These are phyloP conservation scores for Triadica sebifera DNA, from an alignment of 345 rosid genomes.

Conservation along the genomic window DNA sequence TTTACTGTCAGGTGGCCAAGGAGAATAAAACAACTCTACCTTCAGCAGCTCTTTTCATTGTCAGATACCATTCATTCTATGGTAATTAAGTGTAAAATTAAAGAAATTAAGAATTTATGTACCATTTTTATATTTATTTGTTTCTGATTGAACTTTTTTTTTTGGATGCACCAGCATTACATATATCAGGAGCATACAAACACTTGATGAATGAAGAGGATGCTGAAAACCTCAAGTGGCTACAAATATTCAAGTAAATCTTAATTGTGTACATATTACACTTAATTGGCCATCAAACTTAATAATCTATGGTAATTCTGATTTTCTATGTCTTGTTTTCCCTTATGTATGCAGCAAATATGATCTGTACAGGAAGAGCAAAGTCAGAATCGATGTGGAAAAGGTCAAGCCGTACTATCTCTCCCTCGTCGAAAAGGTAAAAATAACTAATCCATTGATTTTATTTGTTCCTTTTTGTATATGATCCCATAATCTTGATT, in stretches of 20 bases:
- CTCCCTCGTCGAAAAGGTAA: conserved; percentile 56
- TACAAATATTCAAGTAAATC: conserved; percentile 43
- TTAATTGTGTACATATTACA: no score
- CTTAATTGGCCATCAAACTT: not conserved
- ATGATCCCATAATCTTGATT: not conserved
- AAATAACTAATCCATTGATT: not conserved
- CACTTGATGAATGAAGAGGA: conserved; percentile 54
- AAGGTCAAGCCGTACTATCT: conserved; percentile 60
- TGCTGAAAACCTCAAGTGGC: conserved; percentile 49
- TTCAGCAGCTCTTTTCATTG: conserved; percentile 62
- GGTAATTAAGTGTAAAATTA: conserved; percentile 26
- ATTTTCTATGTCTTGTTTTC: not conserved
- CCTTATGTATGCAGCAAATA: conserved; percentile 43
- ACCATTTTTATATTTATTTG: not conserved
- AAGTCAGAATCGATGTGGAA: conserved; percentile 54
- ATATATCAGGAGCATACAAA: conserved; percentile 39
- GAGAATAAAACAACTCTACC: conserved; percentile 57
- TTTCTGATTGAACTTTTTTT: not conserved
- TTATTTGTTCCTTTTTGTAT: not conserved
- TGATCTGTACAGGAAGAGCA: conserved; percentile 69
- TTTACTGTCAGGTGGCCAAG: conserved; percentile 49
- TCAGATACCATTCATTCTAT: conserved; percentile 68
- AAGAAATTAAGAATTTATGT: not conserved
- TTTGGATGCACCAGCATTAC: conserved; percentile 41
- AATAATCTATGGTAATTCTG: not conserved